These are phyloP conservation scores for Russula ochroleuca DNA, from an alignment of 768 basidiomycete species.

Conservation along the genomic window DNA sequence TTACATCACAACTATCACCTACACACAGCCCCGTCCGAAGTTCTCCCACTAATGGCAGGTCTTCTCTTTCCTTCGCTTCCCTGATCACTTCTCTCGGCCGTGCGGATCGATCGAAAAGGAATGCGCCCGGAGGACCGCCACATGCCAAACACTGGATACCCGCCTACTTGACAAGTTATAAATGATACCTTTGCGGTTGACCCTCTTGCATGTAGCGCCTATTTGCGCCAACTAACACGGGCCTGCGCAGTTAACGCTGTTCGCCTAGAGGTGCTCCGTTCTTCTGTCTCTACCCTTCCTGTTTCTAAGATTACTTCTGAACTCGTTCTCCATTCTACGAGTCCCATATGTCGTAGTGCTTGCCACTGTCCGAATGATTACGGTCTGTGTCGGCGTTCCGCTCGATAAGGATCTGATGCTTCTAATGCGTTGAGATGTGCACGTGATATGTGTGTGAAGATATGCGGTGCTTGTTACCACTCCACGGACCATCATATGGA, in stretches of 20 bases:
- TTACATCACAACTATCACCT: not conserved
- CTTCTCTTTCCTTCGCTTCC: not conserved
- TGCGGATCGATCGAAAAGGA: conserved; percentile 16
- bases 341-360: not conserved
- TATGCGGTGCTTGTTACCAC: no score
- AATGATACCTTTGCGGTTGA: not conserved
- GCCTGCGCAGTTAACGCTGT: conserved; percentile 17
- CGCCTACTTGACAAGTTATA: not conserved
- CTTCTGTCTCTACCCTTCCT: not conserved
- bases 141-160: not conserved
- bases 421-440: not conserved
- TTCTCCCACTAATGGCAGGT: not conserved
- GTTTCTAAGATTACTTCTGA: not conserved
- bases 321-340: not conserved
- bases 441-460: not conserved
- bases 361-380: not conserved
- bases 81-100: not conserved
- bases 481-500: not conserved
- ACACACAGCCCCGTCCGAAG: not conserved
- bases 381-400: not conserved
- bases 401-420: no score
- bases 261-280: not conserved
- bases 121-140: not conserved
- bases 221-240: not conserved
- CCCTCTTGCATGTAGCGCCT: not conserved